Evolutionary conservation across 225 moss, liverwort and hornwort genomes (phyloP).

Genomic region (Sphagnum contortum): DNA sequence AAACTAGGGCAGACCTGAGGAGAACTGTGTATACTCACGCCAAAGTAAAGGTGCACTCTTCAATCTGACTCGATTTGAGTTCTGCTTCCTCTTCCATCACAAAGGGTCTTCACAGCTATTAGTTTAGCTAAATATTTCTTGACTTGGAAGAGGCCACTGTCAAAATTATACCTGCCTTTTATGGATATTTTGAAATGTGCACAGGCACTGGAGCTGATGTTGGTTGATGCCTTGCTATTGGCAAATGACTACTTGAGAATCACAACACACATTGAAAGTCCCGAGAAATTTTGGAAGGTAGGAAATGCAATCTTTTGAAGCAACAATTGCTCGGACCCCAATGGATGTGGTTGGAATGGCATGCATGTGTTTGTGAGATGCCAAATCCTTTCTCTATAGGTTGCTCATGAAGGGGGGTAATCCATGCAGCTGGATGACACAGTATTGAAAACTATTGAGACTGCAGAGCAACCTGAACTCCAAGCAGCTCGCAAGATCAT

Average conservation of each 20-base stretch:
- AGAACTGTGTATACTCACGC: slow-evolving; percentile 81
- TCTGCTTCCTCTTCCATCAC: no score
- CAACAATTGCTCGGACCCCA: background rate
- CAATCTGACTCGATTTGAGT: no score
- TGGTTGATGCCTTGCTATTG: slow-evolving; percentile 70
- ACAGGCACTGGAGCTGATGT: slow-evolving; percentile 90
- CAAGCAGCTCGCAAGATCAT: slow-evolving; percentile 61
- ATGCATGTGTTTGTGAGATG: no score
- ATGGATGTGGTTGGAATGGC: background rate
- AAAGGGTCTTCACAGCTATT: no score
- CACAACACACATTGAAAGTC: slow-evolving; percentile 58
- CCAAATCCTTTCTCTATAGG: no score
- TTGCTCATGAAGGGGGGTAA: background rate
- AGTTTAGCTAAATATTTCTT: no score
- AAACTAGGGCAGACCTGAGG: slow-evolving; percentile 76
- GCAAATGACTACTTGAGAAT: slow-evolving; percentile 67
- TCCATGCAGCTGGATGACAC: slow-evolving; percentile 69
- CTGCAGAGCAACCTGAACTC: slow-evolving; percentile 68
- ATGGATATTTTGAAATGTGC: no score
- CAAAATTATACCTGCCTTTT: no score
- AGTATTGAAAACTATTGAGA: slow-evolving; percentile 75
- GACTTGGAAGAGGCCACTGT: no score
- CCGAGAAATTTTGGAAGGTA: slow-evolving; percentile 90
- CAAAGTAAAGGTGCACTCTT: slow-evolving; percentile 68
- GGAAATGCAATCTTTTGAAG: background rate